A percentile compares a stretch with the other conserved stretches of the same genome.
phyloP scores from a whole-genome alignment of 2,329 filamentous ascomycete genomes.

The Hymenoscyphus fructigenus region DNA sequence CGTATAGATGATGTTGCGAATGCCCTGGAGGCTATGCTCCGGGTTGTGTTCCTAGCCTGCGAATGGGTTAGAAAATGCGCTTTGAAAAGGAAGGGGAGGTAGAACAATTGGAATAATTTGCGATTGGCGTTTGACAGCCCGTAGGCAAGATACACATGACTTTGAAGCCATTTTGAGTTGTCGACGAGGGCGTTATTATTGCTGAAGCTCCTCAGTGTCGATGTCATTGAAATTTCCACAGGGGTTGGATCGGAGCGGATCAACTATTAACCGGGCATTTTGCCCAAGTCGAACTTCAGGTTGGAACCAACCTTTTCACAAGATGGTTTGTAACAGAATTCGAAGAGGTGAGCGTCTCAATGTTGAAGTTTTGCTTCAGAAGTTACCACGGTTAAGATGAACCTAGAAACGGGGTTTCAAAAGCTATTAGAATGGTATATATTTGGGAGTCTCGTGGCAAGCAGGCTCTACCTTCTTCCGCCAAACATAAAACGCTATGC shows the following conservation, averaged over 20 bases:
- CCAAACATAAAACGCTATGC: too few relatives aligned
- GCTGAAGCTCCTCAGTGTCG: slow-evolving; percentile 50
- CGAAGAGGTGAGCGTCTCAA: too few relatives aligned
- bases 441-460: too few relatives aligned
- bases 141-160: slow-evolving; percentile 33
- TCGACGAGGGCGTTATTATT: slow-evolving; percentile 35
- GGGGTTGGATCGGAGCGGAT: slow-evolving; percentile 4
- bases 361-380: too few relatives aligned
- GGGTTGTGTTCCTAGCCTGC: slow-evolving; percentile 14
- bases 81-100: not conserved
- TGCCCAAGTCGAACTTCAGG: not conserved
- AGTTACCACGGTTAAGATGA: too few relatives aligned
- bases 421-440: too few relatives aligned
- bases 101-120: slow-evolving; percentile 22
- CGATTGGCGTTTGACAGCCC: slow-evolving; percentile 28
- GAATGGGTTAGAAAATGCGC: slow-evolving; percentile 13
- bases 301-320: not conserved
- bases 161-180: slow-evolving; percentile 27
- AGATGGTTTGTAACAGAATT: not conserved
- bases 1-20: slow-evolving; percentile 31
- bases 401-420: too few relatives aligned
- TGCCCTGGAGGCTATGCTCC: slow-evolving; percentile 20
- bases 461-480: too few relatives aligned
- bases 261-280: not conserved
- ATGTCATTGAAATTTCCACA: slow-evolving; percentile 8